Base-by-base conservation (phyloP, 345 rosid genomes). In the Psidium friedrichsthalianum region DNA sequence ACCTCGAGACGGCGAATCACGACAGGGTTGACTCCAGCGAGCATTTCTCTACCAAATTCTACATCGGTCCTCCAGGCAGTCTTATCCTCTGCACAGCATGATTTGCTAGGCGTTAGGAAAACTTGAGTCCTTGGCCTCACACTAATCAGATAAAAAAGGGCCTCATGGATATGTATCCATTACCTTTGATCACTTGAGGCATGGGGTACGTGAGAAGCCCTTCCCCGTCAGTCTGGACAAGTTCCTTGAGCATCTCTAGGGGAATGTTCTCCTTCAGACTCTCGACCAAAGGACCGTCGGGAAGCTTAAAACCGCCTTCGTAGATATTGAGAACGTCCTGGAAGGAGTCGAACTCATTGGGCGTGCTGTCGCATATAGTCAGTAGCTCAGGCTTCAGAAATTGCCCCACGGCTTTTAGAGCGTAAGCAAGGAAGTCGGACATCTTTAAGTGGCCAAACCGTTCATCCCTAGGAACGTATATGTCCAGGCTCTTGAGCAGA, bases 401-500 rank as follows among this genome's bases (percentile, higher is more conserved):
- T 69, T 91, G 93, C 54, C 82, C 90, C 4, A 87, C 54, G 11
- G 93, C 85, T 84, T 88, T 88, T 83, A 90, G 74, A 22, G 89
- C 90, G 85, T 87, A 90, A 32, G 85, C 88, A 25, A 91, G 90
- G 86, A 90, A 91, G 59, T 91, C 91, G 0, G 91, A 78, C 91
- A 91, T 84, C 84, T 89, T 91, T 85, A 90, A 47, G 83, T 88
- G 91, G 69, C 93, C 91, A 56, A 88, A 91, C 82, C 91, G 83
- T 85, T 91, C 91, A 51, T 89, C 93, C 82, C 91, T 84, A 5
- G 93, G 93, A 58, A 91, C 90, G 84, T 91, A 88, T 20, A 89
- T 86, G 86, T 86, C 47, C 15, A 91, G 80, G 84, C 91, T 90
- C 85, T 51, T 13, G 10, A 89, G 83, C 47, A 88, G 52, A 8